Evolutionary conservation across 2,329 filamentous ascomycete species (phyloP).

Genomic region (Xylariomycetidae sp.): DNA sequence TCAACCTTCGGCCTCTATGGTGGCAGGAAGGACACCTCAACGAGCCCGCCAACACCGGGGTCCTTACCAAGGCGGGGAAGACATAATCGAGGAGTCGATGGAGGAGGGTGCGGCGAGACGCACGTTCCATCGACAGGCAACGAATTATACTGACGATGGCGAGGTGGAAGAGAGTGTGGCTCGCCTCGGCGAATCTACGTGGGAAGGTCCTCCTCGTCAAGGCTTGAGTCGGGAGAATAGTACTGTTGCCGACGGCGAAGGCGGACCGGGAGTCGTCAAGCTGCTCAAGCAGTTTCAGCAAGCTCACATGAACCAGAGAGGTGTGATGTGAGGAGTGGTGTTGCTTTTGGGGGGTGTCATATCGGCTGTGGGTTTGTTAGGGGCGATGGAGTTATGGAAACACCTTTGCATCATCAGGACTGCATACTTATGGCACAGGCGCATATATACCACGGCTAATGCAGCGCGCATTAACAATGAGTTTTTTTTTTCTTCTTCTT

Average conservation of each 20-base stretch:
- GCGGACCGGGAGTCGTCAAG: slow-evolving; percentile 51
- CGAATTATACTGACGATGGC: slow-evolving; percentile 54
- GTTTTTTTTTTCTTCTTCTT: too few relatives aligned
- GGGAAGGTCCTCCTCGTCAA: slow-evolving; percentile 52
- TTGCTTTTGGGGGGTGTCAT: too few relatives aligned
- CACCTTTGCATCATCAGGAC: too few relatives aligned
- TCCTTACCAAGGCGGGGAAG: slow-evolving; percentile 42
- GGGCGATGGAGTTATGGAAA: too few relatives aligned
- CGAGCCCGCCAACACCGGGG: slow-evolving; percentile 39
- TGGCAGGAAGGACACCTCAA: slow-evolving; percentile 42
- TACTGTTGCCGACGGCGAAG: slow-evolving; percentile 36
- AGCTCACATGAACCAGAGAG: slow-evolving; percentile 47
- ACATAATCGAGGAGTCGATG: slow-evolving; percentile 51
- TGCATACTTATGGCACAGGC: too few relatives aligned
- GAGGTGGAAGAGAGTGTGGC: slow-evolving; percentile 50
- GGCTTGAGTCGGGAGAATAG: slow-evolving; percentile 50
- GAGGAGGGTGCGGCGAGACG: slow-evolving; percentile 41
- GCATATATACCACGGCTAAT: too few relatives aligned
- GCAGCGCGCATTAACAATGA: too few relatives aligned
- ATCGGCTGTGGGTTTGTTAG: too few relatives aligned
- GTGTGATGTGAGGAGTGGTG: slow-evolving; percentile 24
- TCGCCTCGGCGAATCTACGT: slow-evolving; percentile 53
- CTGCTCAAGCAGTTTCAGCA: slow-evolving; percentile 57
- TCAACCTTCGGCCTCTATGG: slow-evolving; percentile 53
- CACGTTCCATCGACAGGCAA: slow-evolving; percentile 30